Conservation (phyloP, 2,329 filamentous ascomycete species). For the Tothia fuscella region DNA sequence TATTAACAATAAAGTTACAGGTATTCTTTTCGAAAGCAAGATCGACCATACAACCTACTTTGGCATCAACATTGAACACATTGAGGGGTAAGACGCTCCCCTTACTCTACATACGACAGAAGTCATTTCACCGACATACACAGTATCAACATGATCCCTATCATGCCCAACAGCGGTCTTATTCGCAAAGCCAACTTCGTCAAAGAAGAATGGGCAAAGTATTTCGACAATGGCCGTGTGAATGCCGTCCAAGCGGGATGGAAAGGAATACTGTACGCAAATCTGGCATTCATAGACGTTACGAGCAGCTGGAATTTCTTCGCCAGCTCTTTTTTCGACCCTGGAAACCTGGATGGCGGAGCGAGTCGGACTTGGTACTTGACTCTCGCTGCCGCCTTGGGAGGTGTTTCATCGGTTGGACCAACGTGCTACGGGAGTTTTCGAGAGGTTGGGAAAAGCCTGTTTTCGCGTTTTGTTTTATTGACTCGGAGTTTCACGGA, state of each 20-base stretch:
- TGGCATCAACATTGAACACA: constrained; percentile 19
- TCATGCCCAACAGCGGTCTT: constrained; percentile 55
- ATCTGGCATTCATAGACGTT: constrained; percentile 68
- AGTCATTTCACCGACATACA: neutral
- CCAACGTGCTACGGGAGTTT: too few relatives aligned
- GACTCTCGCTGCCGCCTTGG: constrained; percentile 56
- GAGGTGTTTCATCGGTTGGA: constrained; percentile 2
- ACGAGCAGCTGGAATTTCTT: constrained; percentile 65
- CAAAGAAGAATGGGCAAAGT: constrained; percentile 55
- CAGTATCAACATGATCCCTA: constrained; percentile 71
- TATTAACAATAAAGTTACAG: constrained; percentile 61
- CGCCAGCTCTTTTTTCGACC: constrained; percentile 49
- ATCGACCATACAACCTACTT: constrained; percentile 63
- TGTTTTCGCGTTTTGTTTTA: too few relatives aligned
- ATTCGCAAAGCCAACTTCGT: constrained; percentile 61
- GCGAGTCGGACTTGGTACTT: constrained; percentile 78
- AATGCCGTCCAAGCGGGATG: constrained; percentile 59
- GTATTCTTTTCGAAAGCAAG: constrained; percentile 88
- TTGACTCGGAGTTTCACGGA: too few relatives aligned
- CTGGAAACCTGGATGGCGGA: constrained; percentile 65
- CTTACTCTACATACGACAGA: neutral
- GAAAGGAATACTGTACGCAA: constrained; percentile 75
- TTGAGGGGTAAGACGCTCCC: constrained; percentile 28
- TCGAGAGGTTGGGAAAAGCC: too few relatives aligned
- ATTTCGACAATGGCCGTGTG: constrained; percentile 52